A percentile compares a stretch with the other conserved stretches of the same genome.
Conservation (phyloP, 768 basidiomycete species). For the Termitomyces sp. region DNA sequence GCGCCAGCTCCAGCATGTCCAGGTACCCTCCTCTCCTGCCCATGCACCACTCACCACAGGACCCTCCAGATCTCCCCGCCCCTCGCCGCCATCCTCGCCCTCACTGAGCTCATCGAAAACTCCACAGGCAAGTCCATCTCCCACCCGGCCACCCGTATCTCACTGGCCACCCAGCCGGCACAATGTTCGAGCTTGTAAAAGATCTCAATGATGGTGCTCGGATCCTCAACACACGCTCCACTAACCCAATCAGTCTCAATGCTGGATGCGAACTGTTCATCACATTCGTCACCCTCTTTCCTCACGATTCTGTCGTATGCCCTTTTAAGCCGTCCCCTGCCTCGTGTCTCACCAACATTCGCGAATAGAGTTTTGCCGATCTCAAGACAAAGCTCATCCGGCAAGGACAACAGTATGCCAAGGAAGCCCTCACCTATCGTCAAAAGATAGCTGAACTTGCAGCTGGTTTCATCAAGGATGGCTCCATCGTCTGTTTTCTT, state of each 20-base stretch:
- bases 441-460: slow-evolving; percentile 84
- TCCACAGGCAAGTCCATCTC: slow-evolving; percentile 55
- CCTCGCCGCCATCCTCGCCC: slow-evolving; percentile 80
- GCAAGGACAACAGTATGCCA: slow-evolving; percentile 73
- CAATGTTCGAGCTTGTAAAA: slow-evolving; percentile 89
- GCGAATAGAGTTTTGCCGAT: slow-evolving; percentile 66
- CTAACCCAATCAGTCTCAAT: slow-evolving; percentile 78
- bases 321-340: slow-evolving; percentile 10
- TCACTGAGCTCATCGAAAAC: slow-evolving; percentile 75
- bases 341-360: slow-evolving; percentile 8
- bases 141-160: background rate
- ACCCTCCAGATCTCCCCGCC: slow-evolving; percentile 64
- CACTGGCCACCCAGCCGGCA: slow-evolving; percentile 51
- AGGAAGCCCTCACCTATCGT: slow-evolving; percentile 79
- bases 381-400: slow-evolving; percentile 79
- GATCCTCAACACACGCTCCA: slow-evolving; percentile 50
- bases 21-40: slow-evolving; percentile 35
- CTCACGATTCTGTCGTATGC: slow-evolving; percentile 75
- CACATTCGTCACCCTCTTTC: slow-evolving; percentile 80
- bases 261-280: slow-evolving; percentile 92
- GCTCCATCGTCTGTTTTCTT: slow-evolving; percentile 61
- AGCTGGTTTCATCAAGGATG: slow-evolving; percentile 93
- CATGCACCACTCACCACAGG: background rate
- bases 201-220: slow-evolving; percentile 75
- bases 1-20: slow-evolving; percentile 53